These are phyloP conservation scores for Leptographium wingfieldii DNA, from an alignment of 2,329 filamentous ascomycete genomes.

Conservation along the genomic window DNA sequence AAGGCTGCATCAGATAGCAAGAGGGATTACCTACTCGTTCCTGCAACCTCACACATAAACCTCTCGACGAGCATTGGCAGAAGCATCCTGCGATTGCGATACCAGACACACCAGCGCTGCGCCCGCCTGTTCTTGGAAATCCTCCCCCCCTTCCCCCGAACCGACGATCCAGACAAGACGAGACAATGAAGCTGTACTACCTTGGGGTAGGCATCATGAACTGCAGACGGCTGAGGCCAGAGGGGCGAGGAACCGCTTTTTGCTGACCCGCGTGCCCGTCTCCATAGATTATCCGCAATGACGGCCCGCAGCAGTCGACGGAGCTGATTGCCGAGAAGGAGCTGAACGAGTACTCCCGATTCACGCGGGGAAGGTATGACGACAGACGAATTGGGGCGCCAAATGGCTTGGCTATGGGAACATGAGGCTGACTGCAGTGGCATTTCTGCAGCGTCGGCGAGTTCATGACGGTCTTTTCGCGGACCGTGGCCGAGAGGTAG, in stretches of 20 bases:
- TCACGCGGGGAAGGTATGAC: conserved; percentile 56
- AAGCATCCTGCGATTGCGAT: background rate
- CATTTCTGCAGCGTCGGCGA: conserved; percentile 15
- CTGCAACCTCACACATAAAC: background rate
- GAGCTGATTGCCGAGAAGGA: conserved; percentile 50
- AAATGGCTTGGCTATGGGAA: too few relatives aligned
- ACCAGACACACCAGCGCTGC: background rate
- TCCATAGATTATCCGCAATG: conserved; percentile 66
- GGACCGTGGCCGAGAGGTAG: conserved; percentile 68
- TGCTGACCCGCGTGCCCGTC: background rate
- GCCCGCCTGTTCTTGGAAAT: background rate
- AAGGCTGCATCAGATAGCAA: background rate
- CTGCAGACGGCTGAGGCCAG: too few relatives aligned
- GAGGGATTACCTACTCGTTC: background rate
- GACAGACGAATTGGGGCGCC: background rate
- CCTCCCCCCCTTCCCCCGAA: background rate
- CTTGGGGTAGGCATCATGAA: conserved; percentile 55
- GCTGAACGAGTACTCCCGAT: conserved; percentile 65
- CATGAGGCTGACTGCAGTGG: background rate
- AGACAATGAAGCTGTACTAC: conserved; percentile 74
- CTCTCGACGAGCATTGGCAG: background rate
- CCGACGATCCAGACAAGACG: conserved; percentile 1
- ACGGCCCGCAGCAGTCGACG: conserved; percentile 18
- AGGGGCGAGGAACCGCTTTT: background rate
- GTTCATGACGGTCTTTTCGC: conserved; percentile 67